A percentile compares a stretch with the other conserved stretches of the same genome.
phyloP scores from a whole-genome alignment of 2,329 filamentous ascomycete genomes.

The Harringtonia lauricola region DNA sequence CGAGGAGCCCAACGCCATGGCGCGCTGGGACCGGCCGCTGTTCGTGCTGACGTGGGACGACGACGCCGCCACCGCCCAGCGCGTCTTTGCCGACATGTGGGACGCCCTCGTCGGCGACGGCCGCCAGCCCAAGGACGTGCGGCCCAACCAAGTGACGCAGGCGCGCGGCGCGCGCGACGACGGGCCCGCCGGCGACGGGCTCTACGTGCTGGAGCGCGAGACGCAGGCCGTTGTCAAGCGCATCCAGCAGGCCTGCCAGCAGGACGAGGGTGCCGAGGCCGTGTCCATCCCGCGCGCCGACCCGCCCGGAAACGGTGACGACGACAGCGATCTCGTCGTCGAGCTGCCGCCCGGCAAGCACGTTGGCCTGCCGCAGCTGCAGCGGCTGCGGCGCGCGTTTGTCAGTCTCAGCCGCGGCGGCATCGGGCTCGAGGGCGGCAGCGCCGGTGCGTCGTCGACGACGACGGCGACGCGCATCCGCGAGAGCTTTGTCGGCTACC shows the following conservation, averaged over 20 bases:
- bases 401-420: slow-evolving; percentile 63
- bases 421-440: slow-evolving; percentile 46
- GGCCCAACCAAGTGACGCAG: slow-evolving; percentile 67
- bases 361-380: slow-evolving; percentile 62
- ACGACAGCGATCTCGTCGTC: slow-evolving; percentile 44
- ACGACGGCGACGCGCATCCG: slow-evolving; percentile 43
- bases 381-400: slow-evolving; percentile 68
- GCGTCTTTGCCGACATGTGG: slow-evolving; percentile 59
- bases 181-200: slow-evolving; percentile 60
- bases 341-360: slow-evolving; percentile 56
- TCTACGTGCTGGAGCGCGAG: slow-evolving; percentile 69
- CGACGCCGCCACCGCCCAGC: slow-evolving; percentile 42
- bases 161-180: slow-evolving; percentile 43
- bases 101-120: slow-evolving; percentile 55
- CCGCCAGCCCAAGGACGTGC: slow-evolving; percentile 42
- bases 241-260: slow-evolving; percentile 58
- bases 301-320: slow-evolving; percentile 46
- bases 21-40: slow-evolving; percentile 71
- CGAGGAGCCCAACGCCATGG: slow-evolving; percentile 80
- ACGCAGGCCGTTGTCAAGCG: slow-evolving; percentile 66
- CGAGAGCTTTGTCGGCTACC: slow-evolving; percentile 54
- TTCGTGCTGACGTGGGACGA: slow-evolving; percentile 74
- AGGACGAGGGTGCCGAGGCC: too few relatives aligned
- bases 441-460: too few relatives aligned
- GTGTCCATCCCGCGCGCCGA: too few relatives aligned